A percentile compares a stretch with the other conserved stretches of the same genome.
Conservation (phyloP, 257 asterid species). For the Solanum pennellii region DNA sequence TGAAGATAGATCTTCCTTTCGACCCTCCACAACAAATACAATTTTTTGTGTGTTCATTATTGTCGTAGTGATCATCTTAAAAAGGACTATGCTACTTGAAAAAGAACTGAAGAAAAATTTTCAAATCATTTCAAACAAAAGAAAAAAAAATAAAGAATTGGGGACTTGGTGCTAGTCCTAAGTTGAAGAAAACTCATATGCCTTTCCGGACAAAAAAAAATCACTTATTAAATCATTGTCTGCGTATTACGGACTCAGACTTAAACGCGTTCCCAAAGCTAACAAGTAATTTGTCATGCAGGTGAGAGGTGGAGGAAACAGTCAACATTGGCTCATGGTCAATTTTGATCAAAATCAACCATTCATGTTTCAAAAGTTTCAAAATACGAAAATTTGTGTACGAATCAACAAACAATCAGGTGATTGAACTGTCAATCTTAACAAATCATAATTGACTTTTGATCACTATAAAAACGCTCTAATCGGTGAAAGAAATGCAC, state of each 20-base stretch:
- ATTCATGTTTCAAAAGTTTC: neutral
- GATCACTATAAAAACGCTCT: neutral
- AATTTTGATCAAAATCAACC: neutral
- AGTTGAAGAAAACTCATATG: too few relatives aligned
- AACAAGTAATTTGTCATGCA: neutral
- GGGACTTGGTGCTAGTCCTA: too few relatives aligned
- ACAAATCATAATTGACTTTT: too few relatives aligned
- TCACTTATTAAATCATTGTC: neutral
- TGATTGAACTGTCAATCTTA: neutral
- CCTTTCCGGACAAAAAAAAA: neutral
- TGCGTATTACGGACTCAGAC: neutral
- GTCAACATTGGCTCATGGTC: neutral
- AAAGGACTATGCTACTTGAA: neutral
- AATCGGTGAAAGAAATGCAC: too few relatives aligned
- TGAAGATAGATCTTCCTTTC: neutral
- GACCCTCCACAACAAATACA: neutral
- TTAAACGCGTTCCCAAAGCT: neutral
- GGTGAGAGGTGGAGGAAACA: neutral
- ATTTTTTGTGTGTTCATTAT: neutral
- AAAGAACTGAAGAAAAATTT: neutral
- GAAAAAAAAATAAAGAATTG: neutral
- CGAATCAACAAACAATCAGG: neutral
- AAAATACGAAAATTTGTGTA: neutral
- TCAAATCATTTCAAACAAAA: neutral
- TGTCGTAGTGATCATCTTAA: neutral